Conservation (phyloP, 2,329 filamentous ascomycete genomes). For the Aspergillus terreus region DNA sequence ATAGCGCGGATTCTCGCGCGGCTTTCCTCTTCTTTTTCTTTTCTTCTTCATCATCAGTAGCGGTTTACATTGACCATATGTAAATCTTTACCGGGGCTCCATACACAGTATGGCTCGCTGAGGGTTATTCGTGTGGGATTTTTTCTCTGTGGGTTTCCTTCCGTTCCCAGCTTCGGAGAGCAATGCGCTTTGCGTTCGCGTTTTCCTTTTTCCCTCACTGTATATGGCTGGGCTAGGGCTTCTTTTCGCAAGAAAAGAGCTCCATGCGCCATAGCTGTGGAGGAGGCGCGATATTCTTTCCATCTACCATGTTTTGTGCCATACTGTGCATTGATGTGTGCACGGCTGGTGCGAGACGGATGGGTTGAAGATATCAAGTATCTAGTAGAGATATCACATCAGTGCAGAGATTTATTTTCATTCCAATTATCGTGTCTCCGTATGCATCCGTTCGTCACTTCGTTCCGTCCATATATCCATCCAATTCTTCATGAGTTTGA, state of each 20-base stretch:
- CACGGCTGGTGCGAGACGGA: background rate
- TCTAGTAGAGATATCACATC: background rate
- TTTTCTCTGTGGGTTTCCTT: conserved; percentile 45
- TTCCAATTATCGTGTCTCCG: too few relatives aligned
- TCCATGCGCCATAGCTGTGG: conserved; percentile 46
- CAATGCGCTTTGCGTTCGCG: conserved; percentile 19
- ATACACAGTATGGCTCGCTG: conserved; percentile 45
- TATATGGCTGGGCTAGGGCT: conserved; percentile 44
- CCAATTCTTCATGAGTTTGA: background rate
- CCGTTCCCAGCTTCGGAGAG: conserved; percentile 50
- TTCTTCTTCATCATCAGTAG: conserved; percentile 49
- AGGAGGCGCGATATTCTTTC: conserved; percentile 43
- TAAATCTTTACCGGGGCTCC: conserved; percentile 47
- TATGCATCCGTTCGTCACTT: too few relatives aligned
- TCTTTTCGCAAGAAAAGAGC: conserved; percentile 30
- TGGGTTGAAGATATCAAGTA: background rate
- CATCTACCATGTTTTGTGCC: conserved; percentile 6
- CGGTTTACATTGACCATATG: conserved; percentile 49
- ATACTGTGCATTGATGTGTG: conserved; percentile 8
- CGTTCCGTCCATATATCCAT: background rate
- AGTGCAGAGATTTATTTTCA: too few relatives aligned
- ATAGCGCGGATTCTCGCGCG: conserved; percentile 22
- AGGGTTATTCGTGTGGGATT: conserved; percentile 44
- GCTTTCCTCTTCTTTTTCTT: conserved; percentile 31
- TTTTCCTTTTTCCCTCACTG: conserved; percentile 44